A percentile compares a stretch with the other conserved stretches of the same genome.
Evolutionary conservation across 2,329 filamentous ascomycete species (phyloP).

Genomic region (Penicillium aurantiogriseum): DNA sequence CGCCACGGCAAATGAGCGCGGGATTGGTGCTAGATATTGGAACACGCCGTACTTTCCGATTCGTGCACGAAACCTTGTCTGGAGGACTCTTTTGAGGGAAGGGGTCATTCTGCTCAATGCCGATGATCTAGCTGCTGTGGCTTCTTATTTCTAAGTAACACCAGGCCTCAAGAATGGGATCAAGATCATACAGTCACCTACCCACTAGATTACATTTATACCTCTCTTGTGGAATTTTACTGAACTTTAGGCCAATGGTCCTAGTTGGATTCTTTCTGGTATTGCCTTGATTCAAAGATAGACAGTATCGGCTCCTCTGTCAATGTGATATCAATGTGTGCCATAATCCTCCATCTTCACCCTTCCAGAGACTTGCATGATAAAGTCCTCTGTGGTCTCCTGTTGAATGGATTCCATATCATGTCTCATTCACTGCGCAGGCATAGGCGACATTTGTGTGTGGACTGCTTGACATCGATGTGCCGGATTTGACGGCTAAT

Average conservation of each 20-base stretch:
- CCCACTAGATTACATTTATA: not conserved
- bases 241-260: not conserved
- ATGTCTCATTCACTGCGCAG: conserved; percentile 9
- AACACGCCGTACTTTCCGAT: conserved; percentile 61
- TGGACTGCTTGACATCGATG: conserved; percentile 12
- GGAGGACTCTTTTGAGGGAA: conserved; percentile 56
- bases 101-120: conserved; percentile 64
- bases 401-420: not conserved
- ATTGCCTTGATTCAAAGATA: not conserved
- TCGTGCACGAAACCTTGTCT: conserved; percentile 57
- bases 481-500: conserved; percentile 6
- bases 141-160: conserved; percentile 34
- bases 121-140: conserved; percentile 59
- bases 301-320: not conserved
- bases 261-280: not conserved
- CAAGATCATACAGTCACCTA: not conserved
- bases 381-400: not conserved
- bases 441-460: conserved; percentile 16
- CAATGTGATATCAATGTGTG: not conserved
- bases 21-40: conserved; percentile 63
- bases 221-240: not conserved
- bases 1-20: conserved; percentile 52
- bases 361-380: not conserved
- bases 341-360: not conserved
- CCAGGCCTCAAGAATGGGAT: not conserved